Percentiles rank a stretch among this genome's conserved stretches.
Evolutionary conservation across 192 early-diverging fungal species (phyloP).

Genomic region (Coemansia aciculifera): DNA sequence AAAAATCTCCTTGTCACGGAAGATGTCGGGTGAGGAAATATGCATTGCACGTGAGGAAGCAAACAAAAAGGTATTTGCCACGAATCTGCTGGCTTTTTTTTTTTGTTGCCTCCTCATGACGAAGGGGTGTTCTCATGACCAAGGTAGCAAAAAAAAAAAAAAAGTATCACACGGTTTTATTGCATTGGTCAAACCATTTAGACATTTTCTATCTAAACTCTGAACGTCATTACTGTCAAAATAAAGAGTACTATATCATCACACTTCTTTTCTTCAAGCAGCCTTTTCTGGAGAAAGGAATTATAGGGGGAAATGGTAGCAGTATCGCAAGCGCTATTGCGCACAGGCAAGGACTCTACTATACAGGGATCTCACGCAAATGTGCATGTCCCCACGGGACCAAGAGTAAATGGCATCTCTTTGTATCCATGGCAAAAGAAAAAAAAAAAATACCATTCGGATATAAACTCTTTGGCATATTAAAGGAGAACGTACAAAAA

Average conservation of each 20-base stretch:
- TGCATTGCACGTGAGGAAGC: neutral
- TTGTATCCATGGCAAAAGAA: no score
- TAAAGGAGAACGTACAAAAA: neutral
- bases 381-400: neutral
- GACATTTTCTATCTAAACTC: no score
- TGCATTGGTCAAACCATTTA: no score
- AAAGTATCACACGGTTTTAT: no score
- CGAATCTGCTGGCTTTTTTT: neutral
- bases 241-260: no score
- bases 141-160: no score
- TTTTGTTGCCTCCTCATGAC: no score
- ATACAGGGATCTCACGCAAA: neutral
- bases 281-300: no score
- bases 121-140: no score
- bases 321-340: neutral
- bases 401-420: neutral
- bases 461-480: no score
- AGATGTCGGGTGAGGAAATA: neutral
- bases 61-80: neutral
- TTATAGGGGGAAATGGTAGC: neutral
- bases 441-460: neutral
- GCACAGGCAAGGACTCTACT: neutral
- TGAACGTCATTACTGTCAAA: no score
- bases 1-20: neutral
- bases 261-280: no score